A percentile compares a stretch with the other conserved stretches of the same genome.
Conservation (phyloP, 257 asterid genomes). For the Ocimum tenuiflorum region DNA sequence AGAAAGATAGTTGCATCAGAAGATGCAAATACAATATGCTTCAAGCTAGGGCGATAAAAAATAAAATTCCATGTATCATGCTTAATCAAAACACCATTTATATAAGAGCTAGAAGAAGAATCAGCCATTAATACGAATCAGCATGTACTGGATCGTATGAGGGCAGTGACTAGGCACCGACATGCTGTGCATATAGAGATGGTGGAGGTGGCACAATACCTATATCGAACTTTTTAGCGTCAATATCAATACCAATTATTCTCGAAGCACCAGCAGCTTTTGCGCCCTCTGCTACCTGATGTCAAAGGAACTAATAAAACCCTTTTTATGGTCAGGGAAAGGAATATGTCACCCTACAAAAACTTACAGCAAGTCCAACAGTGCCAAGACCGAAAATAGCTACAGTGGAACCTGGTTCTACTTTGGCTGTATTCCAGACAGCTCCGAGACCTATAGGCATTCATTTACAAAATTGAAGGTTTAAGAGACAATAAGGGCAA, state of each 20-base stretch:
- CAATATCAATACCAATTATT: conserved; percentile 82
- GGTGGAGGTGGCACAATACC: conserved; percentile 32
- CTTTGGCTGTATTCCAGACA: conserved; percentile 96
- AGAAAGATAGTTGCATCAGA: neutral
- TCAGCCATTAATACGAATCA: neutral
- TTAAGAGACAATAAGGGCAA: neutral
- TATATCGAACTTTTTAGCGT: conserved; percentile 59
- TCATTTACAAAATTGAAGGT: neutral
- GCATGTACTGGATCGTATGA: neutral
- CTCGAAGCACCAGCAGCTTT: conserved; percentile 96
- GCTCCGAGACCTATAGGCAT: conserved; percentile 79
- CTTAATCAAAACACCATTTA: neutral
- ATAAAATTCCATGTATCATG: neutral
- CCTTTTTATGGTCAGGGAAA: neutral
- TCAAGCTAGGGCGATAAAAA: neutral
- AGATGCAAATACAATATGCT: no score
- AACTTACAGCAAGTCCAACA: conserved; percentile 89
- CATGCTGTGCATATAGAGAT: neutral
- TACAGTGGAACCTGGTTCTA: conserved; percentile 84
- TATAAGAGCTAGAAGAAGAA: neutral
- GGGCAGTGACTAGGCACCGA: no score
- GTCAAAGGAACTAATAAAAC: conserved; percentile 11
- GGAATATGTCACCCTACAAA: conserved; percentile 2
- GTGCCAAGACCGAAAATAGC: conserved; percentile 94
- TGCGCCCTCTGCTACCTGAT: conserved; percentile 98